Evolutionary conservation across 768 basidiomycete species (phyloP).

Genomic region (Thelephora ganbajun): DNA sequence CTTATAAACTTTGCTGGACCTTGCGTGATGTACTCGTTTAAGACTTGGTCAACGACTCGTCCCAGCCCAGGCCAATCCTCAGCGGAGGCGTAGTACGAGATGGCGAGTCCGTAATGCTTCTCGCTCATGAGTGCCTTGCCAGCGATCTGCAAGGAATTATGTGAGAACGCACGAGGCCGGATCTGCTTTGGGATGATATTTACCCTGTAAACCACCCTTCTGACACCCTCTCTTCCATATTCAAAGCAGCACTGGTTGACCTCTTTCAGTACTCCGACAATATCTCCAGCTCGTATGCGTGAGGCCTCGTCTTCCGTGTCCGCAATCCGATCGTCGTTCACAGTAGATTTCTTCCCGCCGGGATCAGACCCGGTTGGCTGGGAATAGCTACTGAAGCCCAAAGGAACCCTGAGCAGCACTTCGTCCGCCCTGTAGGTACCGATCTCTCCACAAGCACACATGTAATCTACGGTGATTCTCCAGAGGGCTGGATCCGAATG

Average conservation of each 20-base stretch:
- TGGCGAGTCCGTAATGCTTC: conserved; percentile 67
- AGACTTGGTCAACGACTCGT: conserved; percentile 61
- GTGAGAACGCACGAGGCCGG: conserved; percentile 5
- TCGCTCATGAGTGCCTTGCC: conserved; percentile 52
- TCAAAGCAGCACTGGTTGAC: conserved; percentile 60
- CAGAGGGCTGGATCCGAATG: conserved; percentile 75
- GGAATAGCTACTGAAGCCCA: conserved; percentile 19
- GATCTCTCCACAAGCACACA: conserved; percentile 67
- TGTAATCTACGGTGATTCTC: conserved; percentile 81
- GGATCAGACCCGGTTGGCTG: not conserved
- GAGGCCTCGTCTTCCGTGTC: conserved; percentile 18
- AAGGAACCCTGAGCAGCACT: conserved; percentile 59
- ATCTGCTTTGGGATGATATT: conserved; percentile 8
- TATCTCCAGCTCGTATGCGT: conserved; percentile 33
- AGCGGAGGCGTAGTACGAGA: conserved; percentile 74
- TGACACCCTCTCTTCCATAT: conserved; percentile 57
- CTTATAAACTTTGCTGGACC: conserved; percentile 48
- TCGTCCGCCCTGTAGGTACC: conserved; percentile 64
- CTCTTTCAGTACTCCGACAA: conserved; percentile 52
- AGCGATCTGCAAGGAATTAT: conserved; percentile 37
- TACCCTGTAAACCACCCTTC: conserved; percentile 69
- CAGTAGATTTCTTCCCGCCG: conserved; percentile 7
- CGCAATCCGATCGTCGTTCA: not conserved
- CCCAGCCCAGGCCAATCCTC: conserved; percentile 75
- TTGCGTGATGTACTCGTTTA: conserved; percentile 63